Evolutionary conservation across 495 filamentous ascomycete genomes (phyloP).

Genomic region (Aspergillus heteromorphus): DNA sequence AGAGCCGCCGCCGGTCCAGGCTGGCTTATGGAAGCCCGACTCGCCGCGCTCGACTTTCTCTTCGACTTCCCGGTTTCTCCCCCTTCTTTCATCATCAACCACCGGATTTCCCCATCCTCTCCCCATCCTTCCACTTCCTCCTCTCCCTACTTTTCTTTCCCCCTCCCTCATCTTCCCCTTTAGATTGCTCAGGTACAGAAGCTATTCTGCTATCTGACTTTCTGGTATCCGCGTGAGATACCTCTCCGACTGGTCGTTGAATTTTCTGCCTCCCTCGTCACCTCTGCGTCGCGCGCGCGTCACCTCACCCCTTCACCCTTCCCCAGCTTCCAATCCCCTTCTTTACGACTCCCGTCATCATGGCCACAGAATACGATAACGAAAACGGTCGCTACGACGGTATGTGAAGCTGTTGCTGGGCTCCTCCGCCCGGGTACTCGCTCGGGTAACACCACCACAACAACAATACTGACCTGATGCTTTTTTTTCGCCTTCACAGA

Average conservation of each 20-base stretch:
- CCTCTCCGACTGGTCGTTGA: background rate
- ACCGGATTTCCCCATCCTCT: constrained; percentile 12
- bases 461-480: constrained; percentile 20
- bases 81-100: constrained; percentile 25
- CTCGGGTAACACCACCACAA: constrained; percentile 12
- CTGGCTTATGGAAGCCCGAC: background rate
- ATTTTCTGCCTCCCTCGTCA: constrained; percentile 9
- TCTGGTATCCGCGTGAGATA: background rate
- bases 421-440: constrained; percentile 6
- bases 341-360: constrained; percentile 23
- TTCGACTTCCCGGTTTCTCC: constrained; percentile 11
- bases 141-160: constrained; percentile 5
- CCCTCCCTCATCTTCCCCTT: constrained; percentile 5
- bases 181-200: background rate
- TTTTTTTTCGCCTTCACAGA: constrained; percentile 44
- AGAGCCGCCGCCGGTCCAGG: constrained; percentile 1
- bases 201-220: background rate
- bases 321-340: constrained; percentile 12
- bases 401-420: constrained; percentile 39
- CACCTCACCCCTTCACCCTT: constrained; percentile 6
- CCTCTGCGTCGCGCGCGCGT: constrained; percentile 13
- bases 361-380: constrained; percentile 79
- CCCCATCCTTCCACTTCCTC: constrained; percentile 12
- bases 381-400: constrained; percentile 83
- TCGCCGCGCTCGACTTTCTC: background rate